phyloP scores from a whole-genome alignment of 1,139 yeast species.

The Debaryomyces psychrophilus region DNA sequence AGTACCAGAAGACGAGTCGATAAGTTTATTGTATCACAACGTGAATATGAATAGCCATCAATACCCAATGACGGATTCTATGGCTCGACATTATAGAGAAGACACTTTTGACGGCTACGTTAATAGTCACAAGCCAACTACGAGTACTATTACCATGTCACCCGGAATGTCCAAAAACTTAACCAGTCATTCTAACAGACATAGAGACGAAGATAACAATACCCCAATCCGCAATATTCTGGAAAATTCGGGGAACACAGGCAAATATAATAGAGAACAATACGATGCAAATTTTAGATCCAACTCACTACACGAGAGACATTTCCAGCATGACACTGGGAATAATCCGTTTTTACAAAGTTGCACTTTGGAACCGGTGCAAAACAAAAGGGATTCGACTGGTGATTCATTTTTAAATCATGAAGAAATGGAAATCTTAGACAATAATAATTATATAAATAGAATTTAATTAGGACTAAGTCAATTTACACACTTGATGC shows the following conservation, averaged over 20 bases:
- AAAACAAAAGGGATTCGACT: conserved; percentile 4
- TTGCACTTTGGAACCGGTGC: neutral
- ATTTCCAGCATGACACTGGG: conserved; percentile 11
- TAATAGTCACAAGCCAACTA: conserved; percentile 13
- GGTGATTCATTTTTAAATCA: conserved; percentile 30
- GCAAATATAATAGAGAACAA: neutral
- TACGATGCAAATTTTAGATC: conserved; percentile 3
- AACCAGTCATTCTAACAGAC: conserved; percentile 7
- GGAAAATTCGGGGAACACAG: neutral
- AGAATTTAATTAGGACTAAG: conserved; percentile 6
- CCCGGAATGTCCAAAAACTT: conserved; percentile 4
- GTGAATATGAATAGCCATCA: conserved; percentile 9
- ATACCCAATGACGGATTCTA: conserved; percentile 12
- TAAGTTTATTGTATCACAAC: conserved; percentile 16
- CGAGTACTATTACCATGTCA: conserved; percentile 13
- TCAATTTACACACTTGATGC: neutral
- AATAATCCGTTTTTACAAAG: conserved; percentile 14
- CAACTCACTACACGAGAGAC: conserved; percentile 2
- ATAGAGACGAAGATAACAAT: neutral
- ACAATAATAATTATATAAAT: conserved; percentile 23
- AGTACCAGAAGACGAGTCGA: conserved; percentile 19
- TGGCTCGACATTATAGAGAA: conserved; percentile 17
- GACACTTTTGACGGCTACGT: conserved; percentile 22
- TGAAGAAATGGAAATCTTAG: conserved; percentile 32
- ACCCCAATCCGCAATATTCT: conserved; percentile 2